Evolutionary conservation across 116 monocot genomes (phyloP).

Genomic region (Phalaenopsis hybrid): DNA sequence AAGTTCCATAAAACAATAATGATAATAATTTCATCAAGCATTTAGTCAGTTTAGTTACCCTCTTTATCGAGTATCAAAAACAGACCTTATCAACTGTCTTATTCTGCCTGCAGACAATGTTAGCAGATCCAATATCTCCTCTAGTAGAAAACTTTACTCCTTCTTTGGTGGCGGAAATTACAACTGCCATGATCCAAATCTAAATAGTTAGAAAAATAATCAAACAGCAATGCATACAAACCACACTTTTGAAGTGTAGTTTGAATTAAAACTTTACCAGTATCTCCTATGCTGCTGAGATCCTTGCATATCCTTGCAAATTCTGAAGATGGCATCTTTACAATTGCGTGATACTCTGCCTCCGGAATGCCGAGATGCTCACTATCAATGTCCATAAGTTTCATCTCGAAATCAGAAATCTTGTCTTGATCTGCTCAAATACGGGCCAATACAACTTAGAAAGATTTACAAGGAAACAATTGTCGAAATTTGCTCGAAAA

Average conservation of each 20-base stretch:
- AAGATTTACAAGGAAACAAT: no score
- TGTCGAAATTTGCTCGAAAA: neutral
- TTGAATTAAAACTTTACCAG: constrained; percentile 4
- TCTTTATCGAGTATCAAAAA: neutral
- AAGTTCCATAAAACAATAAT: no score
- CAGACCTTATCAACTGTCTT: constrained; percentile 83
- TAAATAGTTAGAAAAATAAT: neutral
- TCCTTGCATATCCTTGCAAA: constrained; percentile 27
- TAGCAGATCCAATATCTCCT: constrained; percentile 89
- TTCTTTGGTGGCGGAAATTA: constrained; percentile 25
- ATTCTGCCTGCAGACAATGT: constrained; percentile 92
- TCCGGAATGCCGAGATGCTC: constrained; percentile 28
- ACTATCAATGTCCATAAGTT: constrained; percentile 18
- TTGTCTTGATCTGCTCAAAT: constrained; percentile 5
- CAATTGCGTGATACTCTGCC: constrained; percentile 25
- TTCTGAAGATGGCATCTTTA: constrained; percentile 21
- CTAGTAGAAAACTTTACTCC: constrained; percentile 75
- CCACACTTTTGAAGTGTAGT: neutral
- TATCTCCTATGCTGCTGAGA: constrained; percentile 31
- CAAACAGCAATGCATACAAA: neutral
- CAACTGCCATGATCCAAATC: constrained; percentile 12
- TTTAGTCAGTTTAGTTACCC: no score
- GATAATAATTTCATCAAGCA: no score
- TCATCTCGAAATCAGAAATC: constrained; percentile 11
- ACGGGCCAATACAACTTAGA: neutral